Evolutionary conservation across 305 asterid genomes (phyloP).

Genomic region (Ajuga reptans): DNA sequence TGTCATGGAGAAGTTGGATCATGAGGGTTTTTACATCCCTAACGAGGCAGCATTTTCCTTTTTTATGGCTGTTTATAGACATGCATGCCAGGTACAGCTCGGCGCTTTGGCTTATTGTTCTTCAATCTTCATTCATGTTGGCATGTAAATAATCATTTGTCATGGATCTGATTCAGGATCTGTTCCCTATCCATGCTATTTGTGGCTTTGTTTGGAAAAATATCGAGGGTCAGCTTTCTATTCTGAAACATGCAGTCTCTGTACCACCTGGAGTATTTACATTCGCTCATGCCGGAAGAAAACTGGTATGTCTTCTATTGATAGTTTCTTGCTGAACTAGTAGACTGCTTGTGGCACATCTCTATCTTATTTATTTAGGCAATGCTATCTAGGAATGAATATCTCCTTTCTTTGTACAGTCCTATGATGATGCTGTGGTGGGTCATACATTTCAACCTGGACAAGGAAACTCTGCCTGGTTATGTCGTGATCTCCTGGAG

Average conservation of each 20-base stretch:
- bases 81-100: conserved; percentile 69
- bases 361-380: not conserved
- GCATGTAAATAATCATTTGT: not conserved
- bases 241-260: conserved; percentile 71
- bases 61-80: conserved; percentile 69
- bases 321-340: not conserved
- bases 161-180: conserved; percentile 45
- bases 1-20: conserved; percentile 82
- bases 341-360: not conserved
- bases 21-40: conserved; percentile 78
- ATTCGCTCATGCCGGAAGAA: conserved; percentile 65
- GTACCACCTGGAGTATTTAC: conserved; percentile 80
- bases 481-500: conserved; percentile 72
- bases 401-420: conserved; percentile 37
- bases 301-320: conserved; percentile 50
- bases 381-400: conserved; percentile 9
- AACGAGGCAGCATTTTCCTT: conserved; percentile 75
- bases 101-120: not conserved
- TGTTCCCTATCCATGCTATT: conserved; percentile 81
- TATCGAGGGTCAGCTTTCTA: conserved; percentile 91
- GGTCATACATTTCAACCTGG: conserved; percentile 54
- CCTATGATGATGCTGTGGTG: conserved; percentile 46
- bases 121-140: conserved; percentile 12
- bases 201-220: conserved; percentile 93
- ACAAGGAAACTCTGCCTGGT: conserved; percentile 65